Evolutionary conservation across 257 asterid genomes (phyloP).

Genomic region (Galeopsis tetrahit): DNA sequence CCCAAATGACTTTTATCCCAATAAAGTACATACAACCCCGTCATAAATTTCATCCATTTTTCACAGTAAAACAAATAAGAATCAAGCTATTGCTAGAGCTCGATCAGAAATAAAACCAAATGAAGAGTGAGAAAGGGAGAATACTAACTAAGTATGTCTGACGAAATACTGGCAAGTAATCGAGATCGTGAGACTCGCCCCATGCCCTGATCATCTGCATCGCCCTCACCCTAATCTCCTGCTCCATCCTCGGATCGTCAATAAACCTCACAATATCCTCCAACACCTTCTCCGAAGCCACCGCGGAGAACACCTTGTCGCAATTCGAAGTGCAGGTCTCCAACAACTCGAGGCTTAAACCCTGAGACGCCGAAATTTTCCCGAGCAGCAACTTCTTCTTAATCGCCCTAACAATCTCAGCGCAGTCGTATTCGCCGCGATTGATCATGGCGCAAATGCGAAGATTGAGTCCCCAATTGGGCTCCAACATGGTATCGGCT

Average conservation of each 20-base stretch:
- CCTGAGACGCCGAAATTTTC: constrained; percentile 49
- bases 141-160: constrained; percentile 72
- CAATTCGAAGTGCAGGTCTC: constrained; percentile 91
- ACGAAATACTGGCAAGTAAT: constrained; percentile 82
- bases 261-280: constrained; percentile 89
- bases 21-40: neutral
- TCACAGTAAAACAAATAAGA: neutral
- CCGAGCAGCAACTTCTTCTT: constrained; percentile 70
- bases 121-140: constrained; percentile 10
- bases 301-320: constrained; percentile 87
- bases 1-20: constrained; percentile 7
- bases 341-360: constrained; percentile 70
- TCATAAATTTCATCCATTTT: neutral
- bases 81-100: neutral
- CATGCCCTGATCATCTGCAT: constrained; percentile 87
- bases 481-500: constrained; percentile 60
- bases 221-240: constrained; percentile 67
- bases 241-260: constrained; percentile 76
- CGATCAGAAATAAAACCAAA: neutral
- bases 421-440: constrained; percentile 66
- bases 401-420: constrained; percentile 76
- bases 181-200: constrained; percentile 87
- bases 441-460: constrained; percentile 86
- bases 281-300: constrained; percentile 89
- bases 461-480: constrained; percentile 94